Percentiles rank a stretch among this genome's conserved stretches.
These are phyloP conservation scores for Microascus cirrosus DNA, from an alignment of 2,329 filamentous ascomycete species.

Conservation along the genomic window DNA sequence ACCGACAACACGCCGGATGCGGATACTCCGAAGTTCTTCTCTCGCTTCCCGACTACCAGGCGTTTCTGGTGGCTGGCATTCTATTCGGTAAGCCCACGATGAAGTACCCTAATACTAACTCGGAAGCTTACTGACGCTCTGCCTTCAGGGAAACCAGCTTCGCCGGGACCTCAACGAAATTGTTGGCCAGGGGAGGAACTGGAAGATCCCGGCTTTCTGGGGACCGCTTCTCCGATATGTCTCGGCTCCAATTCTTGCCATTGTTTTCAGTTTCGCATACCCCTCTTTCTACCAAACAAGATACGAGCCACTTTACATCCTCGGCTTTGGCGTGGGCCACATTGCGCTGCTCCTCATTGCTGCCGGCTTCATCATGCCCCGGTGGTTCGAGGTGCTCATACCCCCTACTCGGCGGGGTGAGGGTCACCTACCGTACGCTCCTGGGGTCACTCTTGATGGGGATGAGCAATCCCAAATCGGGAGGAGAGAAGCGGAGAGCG, in stretches of 20 bases:
- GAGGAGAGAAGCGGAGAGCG: not conserved
- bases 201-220: conserved; percentile 41
- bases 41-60: conserved; percentile 20
- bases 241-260: conserved; percentile 34
- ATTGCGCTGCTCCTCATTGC: conserved; percentile 33
- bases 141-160: conserved; percentile 40
- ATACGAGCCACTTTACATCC: conserved; percentile 37
- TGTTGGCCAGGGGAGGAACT: conserved; percentile 41
- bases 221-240: conserved; percentile 37
- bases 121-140: not conserved
- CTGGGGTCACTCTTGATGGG: conserved; percentile 2
- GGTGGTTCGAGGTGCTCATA: conserved; percentile 42
- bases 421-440: conserved; percentile 21
- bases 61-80: conserved; percentile 42
- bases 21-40: conserved; percentile 28
- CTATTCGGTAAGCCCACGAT: conserved; percentile 36
- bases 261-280: conserved; percentile 41
- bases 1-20: conserved; percentile 30
- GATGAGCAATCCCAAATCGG: not conserved
- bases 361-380: conserved; percentile 36
- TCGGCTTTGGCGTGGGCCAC: conserved; percentile 36
- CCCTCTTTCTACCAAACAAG: conserved; percentile 33
- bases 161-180: conserved; percentile 42
- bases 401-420: conserved; percentile 32
- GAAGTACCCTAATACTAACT: not conserved